Conservation (phyloP, 768 basidiomycete species). For the Lyophyllum decastes region DNA sequence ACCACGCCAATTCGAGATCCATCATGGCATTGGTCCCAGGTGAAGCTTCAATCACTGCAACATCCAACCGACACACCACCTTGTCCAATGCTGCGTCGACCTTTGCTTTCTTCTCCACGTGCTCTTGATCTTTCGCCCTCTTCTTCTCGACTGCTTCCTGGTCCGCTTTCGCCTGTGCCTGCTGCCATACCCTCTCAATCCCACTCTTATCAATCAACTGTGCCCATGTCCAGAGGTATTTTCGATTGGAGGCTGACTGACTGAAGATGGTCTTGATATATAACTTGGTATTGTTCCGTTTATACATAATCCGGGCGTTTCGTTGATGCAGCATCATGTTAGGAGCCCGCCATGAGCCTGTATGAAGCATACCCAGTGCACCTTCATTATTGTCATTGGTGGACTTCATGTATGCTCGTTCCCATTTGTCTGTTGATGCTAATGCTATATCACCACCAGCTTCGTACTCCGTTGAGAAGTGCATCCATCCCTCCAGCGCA, state of each 20-base stretch:
- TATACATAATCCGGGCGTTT: not conserved
- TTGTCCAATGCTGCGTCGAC: not conserved
- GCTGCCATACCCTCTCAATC: not conserved
- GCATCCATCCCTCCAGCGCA: no score
- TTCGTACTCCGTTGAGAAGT: no score
- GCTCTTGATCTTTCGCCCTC: not conserved
- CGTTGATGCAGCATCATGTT: not conserved
- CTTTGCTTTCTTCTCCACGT: not conserved
- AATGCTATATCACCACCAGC: no score
- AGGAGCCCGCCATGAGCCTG: not conserved
- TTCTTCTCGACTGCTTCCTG: not conserved
- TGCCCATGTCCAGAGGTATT: not conserved
- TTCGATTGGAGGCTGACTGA: not conserved
- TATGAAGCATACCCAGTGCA: no score
- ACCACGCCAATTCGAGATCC: not conserved
- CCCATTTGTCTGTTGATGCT: no score
- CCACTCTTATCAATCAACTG: not conserved
- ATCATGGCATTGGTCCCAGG: not conserved
- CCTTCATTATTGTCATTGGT: no score
- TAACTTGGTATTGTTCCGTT: not conserved
- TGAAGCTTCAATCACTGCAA: not conserved
- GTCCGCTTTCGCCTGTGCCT: not conserved
- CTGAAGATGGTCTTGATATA: not conserved
- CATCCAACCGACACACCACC: not conserved
- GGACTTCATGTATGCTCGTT: no score